phyloP scores from a whole-genome alignment of 495 filamentous ascomycete species.

The Penicillium herquei region DNA sequence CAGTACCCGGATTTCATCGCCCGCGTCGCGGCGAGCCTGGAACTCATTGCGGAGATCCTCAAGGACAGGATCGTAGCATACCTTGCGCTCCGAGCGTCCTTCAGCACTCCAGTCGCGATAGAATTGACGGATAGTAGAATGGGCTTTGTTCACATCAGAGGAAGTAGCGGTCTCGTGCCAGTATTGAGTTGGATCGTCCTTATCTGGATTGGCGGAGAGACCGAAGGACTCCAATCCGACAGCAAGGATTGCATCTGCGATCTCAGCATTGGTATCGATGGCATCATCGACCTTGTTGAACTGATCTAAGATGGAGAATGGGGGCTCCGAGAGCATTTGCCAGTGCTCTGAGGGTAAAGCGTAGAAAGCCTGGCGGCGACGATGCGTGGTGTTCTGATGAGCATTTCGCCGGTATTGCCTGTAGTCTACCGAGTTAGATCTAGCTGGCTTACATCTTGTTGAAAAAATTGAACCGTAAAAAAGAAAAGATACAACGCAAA shows the following conservation, averaged over 20 bases:
- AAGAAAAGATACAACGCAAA: neutral
- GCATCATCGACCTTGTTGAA: constrained; percentile 79
- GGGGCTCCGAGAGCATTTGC: constrained; percentile 72
- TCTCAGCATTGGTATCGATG: constrained; percentile 83
- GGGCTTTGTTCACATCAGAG: constrained; percentile 81
- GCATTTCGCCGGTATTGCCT: constrained; percentile 82
- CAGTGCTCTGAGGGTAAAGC: constrained; percentile 80
- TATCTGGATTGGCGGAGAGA: constrained; percentile 33
- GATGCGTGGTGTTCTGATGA: constrained; percentile 85
- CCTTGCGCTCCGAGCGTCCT: constrained; percentile 67
- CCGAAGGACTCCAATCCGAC: constrained; percentile 66
- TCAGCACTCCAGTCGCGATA: constrained; percentile 93
- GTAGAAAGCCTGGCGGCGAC: constrained; percentile 87
- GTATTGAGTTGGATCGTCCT: constrained; percentile 37
- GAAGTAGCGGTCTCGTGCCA: constrained; percentile 67
- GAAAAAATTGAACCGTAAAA: no score
- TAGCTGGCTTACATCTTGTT: neutral
- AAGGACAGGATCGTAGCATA: constrained; percentile 73
- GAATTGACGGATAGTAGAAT: constrained; percentile 86
- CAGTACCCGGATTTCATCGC: constrained; percentile 59
- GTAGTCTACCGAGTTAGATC: constrained; percentile 3
- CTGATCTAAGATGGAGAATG: constrained; percentile 77
- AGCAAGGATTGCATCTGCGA: constrained; percentile 72
- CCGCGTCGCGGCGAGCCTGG: constrained; percentile 22
- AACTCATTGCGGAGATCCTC: constrained; percentile 58